Conservation (phyloP, 2,329 filamentous ascomycete species). For the Neofusicoccum laricinum region DNA sequence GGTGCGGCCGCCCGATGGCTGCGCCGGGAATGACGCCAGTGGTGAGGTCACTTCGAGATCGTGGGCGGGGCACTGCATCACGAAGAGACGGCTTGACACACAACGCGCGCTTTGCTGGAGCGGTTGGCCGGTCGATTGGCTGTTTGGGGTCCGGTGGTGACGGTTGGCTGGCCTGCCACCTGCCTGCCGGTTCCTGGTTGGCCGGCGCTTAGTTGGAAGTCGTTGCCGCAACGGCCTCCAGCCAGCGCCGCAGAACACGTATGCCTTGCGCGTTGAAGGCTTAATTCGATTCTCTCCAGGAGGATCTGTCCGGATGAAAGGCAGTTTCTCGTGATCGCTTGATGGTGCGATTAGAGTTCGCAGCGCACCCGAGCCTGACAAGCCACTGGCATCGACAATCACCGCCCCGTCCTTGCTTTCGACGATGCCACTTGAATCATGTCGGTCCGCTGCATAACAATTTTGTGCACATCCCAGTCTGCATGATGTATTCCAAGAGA, state of each 20-base stretch:
- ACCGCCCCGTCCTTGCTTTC: background rate
- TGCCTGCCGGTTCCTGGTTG: background rate
- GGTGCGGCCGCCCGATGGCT: background rate
- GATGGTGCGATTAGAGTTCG: background rate
- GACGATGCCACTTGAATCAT: background rate
- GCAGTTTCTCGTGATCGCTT: background rate
- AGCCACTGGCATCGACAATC: background rate
- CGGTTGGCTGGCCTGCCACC: too few relatives aligned
- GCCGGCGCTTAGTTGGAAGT: background rate
- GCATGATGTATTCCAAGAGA: background rate
- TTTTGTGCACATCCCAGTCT: background rate
- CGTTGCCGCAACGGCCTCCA: background rate
- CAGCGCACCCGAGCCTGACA: background rate
- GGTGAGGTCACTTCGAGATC: constrained; percentile 2
- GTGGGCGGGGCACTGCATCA: background rate
- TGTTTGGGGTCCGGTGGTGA: background rate
- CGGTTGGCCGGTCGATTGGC: background rate
- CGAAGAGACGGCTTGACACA: background rate
- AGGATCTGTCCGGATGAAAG: background rate
- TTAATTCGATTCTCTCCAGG: background rate
- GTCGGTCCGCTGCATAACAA: background rate
- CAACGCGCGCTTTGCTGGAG: too few relatives aligned
- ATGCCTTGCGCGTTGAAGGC: background rate
- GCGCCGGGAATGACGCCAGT: background rate
- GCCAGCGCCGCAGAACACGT: background rate